Percentiles rank a stretch among this genome's conserved stretches.
phyloP scores from a whole-genome alignment of 768 basidiomycete species.

The Boletus coccyginus region DNA sequence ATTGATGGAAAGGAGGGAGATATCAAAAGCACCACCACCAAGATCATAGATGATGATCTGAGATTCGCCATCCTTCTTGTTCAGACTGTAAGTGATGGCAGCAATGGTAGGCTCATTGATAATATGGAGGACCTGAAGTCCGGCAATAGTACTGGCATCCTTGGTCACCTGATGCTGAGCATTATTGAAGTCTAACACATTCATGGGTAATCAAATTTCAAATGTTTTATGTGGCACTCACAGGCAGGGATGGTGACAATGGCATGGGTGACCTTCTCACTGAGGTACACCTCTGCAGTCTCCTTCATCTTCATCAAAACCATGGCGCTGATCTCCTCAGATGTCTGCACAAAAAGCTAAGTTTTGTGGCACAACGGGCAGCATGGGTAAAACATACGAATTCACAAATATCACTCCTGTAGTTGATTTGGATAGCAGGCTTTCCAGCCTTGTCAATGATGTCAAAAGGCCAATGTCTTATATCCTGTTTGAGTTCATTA shows the following conservation, averaged over 20 bases:
- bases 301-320: constrained; percentile 98
- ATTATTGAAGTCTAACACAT: constrained; percentile 91
- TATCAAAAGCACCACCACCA: constrained; percentile 99
- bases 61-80: constrained; percentile 92
- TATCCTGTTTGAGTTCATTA: constrained; percentile 73
- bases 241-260: constrained; percentile 98
- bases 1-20: constrained; percentile 92
- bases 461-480: constrained; percentile 91
- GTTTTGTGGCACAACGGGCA: not conserved
- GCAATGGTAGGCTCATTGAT: constrained; percentile 98
- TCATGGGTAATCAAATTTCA: not conserved
- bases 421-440: constrained; percentile 72
- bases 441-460: constrained; percentile 76
- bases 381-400: constrained; percentile 60
- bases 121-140: constrained; percentile 92
- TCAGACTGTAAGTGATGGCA: constrained; percentile 96
- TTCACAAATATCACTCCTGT: constrained; percentile 75
- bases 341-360: constrained; percentile 49
- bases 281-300: constrained; percentile 97
- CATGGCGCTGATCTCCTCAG: constrained; percentile 96
- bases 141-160: constrained; percentile 94
- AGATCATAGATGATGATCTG: constrained; percentile 98
- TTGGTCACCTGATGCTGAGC: constrained; percentile 99
- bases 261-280: constrained; percentile 93
- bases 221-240: constrained; percentile 33